A percentile compares a stretch with the other conserved stretches of the same genome.
Conservation (phyloP, 164 flowering plant species). For the Protea cynaroides region DNA sequence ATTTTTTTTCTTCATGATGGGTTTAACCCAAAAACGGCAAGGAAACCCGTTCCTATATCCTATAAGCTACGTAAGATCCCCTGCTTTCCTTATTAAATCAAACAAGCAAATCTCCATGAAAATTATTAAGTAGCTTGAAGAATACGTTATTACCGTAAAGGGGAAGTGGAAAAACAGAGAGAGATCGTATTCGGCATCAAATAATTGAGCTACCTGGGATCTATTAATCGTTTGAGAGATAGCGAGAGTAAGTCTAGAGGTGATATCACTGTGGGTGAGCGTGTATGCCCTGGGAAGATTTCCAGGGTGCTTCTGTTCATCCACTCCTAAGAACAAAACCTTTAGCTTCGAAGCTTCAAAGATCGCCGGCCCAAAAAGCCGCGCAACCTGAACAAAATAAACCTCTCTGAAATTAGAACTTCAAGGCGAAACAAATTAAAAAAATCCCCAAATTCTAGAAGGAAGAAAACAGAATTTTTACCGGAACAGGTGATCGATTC, state of each 20-base stretch:
- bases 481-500: not conserved
- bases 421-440: no score
- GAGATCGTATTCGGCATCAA: not conserved
- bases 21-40: no score
- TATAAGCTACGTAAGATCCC: no score
- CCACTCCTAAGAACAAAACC: constrained; percentile 52
- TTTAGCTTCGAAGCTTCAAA: constrained; percentile 60
- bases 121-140: no score
- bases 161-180: no score
- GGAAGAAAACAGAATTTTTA: not conserved
- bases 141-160: no score
- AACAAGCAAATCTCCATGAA: not conserved
- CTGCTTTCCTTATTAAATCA: no score
- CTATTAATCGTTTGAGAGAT: constrained; percentile 75
- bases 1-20: no score
- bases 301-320: constrained; percentile 62
- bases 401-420: no score
- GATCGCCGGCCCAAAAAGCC: not conserved
- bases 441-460: not conserved
- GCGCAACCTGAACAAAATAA: not conserved
- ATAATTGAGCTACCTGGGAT: constrained; percentile 52
- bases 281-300: constrained; percentile 67
- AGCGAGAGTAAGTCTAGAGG: constrained; percentile 61
- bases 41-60: no score
- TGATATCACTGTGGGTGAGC: constrained; percentile 63